Evolutionary conservation across 2,329 filamentous ascomycete genomes (phyloP).

Genomic region (Fusarium algeriense): DNA sequence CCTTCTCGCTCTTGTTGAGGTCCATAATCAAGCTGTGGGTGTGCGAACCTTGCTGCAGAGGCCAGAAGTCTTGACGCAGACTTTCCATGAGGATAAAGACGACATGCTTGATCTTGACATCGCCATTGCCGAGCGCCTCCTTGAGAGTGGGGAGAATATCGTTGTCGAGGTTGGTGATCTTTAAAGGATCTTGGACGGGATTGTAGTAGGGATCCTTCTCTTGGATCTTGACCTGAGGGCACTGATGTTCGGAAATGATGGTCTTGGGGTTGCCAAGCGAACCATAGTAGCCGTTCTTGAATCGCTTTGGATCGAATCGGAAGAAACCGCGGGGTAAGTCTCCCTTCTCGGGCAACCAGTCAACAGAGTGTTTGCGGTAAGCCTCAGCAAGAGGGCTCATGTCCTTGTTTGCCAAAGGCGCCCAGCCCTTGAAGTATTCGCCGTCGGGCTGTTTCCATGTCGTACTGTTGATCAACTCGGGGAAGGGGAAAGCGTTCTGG

Average conservation of each 20-base stretch:
- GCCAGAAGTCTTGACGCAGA: conserved; percentile 60
- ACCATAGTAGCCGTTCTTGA: conserved; percentile 37
- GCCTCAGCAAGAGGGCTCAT: conserved; percentile 40
- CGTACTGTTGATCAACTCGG: conserved; percentile 43
- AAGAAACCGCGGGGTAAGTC: conserved; percentile 47
- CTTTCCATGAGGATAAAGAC: conserved; percentile 60
- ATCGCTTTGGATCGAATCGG: conserved; percentile 47
- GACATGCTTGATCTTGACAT: conserved; percentile 59
- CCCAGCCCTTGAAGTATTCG: conserved; percentile 53
- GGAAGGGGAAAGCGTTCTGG: conserved; percentile 49
- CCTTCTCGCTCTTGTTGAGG: conserved; percentile 34
- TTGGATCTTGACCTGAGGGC: conserved; percentile 20
- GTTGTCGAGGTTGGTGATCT: conserved; percentile 55
- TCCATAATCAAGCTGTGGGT: conserved; percentile 52
- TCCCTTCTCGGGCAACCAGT: conserved; percentile 47
- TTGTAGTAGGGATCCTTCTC: conserved; percentile 53
- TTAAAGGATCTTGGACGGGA: conserved; percentile 55
- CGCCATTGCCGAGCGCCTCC: conserved; percentile 41
- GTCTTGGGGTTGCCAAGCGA: conserved; percentile 18
- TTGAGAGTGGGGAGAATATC: conserved; percentile 49
- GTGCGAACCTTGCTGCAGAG: conserved; percentile 56
- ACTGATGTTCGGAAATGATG: conserved; percentile 23
- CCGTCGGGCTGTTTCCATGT: conserved; percentile 47
- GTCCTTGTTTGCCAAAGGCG: conserved; percentile 37
- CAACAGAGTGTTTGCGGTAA: conserved; percentile 45